These are phyloP conservation scores for Epichloe gansuensis DNA, from an alignment of 2,329 filamentous ascomycete genomes.

Conservation along the genomic window DNA sequence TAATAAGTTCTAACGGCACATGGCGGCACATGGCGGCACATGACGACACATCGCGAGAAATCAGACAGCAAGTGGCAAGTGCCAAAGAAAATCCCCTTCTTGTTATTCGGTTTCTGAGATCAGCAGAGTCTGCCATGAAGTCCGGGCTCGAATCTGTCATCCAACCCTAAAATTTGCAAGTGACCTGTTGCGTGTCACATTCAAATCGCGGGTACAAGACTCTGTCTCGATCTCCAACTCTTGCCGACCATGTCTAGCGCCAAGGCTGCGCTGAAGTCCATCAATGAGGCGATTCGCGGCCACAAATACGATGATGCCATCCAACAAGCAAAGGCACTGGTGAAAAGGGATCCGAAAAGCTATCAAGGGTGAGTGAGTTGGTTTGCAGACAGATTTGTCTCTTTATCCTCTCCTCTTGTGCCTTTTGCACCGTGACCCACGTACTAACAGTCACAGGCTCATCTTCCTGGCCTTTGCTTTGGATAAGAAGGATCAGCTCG, in stretches of 20 bases:
- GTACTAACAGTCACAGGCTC: slow-evolving; percentile 29
- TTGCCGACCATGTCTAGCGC: slow-evolving; percentile 33
- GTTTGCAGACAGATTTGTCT: neutral
- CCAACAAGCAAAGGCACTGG: slow-evolving; percentile 53
- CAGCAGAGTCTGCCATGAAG: neutral
- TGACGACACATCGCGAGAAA: neutral
- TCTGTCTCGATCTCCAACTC: neutral
- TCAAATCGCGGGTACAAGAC: neutral
- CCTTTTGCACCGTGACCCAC: neutral
- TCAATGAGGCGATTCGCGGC: slow-evolving; percentile 64
- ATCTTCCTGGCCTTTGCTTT: slow-evolving; percentile 81
- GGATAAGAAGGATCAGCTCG: slow-evolving; percentile 60
- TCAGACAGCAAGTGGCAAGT: neutral
- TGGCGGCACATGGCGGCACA: neutral
- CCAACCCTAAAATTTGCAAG: neutral
- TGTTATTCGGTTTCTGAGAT: neutral
- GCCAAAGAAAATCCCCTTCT: neutral
- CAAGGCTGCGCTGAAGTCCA: slow-evolving; percentile 71
- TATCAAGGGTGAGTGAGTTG: slow-evolving; percentile 58
- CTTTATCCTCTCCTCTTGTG: too few relatives aligned
- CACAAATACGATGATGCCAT: slow-evolving; percentile 69
- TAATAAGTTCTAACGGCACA: too few relatives aligned
- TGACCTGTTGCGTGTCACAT: neutral
- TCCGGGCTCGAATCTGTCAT: neutral
- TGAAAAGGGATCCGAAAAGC: slow-evolving; percentile 62